phyloP scores from a whole-genome alignment of 2,329 filamentous ascomycete species.

The Cercospora sojina region DNA sequence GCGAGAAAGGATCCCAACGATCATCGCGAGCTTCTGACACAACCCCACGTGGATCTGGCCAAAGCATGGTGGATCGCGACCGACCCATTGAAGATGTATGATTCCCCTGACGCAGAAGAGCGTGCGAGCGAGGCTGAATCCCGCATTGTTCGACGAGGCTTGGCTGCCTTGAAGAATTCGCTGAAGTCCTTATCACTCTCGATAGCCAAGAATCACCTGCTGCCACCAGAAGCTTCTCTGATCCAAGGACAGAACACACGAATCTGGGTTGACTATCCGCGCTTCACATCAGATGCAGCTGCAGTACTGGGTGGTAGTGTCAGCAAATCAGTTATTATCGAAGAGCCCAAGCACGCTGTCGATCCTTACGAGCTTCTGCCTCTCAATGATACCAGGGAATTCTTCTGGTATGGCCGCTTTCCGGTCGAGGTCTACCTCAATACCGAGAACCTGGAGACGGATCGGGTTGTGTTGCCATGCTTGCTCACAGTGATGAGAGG shows the following conservation, averaged over 20 bases:
- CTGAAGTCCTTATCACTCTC: conserved; percentile 74
- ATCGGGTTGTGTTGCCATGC: conserved; percentile 69
- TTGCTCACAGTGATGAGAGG: conserved; percentile 73
- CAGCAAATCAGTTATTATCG: conserved; percentile 25
- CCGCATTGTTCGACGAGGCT: conserved; percentile 10
- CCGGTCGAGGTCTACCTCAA: conserved; percentile 72
- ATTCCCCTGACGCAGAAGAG: conserved; percentile 13
- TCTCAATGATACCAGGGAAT: conserved; percentile 68
- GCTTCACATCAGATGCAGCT: conserved; percentile 68
- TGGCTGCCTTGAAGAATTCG: conserved; percentile 26
- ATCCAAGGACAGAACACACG: conserved; percentile 76
- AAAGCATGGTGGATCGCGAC: conserved; percentile 78
- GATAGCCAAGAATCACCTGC: conserved; percentile 75
- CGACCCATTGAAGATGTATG: conserved; percentile 40
- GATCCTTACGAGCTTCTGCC: conserved; percentile 68
- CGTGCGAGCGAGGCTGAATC: conserved; percentile 10
- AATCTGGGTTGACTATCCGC: conserved; percentile 78
- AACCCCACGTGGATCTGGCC: conserved; percentile 80
- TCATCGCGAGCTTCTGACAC: conserved; percentile 59
- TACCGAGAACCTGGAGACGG: conserved; percentile 67
- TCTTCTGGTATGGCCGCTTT: conserved; percentile 78
- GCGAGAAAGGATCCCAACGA: conserved; percentile 47
- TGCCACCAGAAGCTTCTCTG: conserved; percentile 64
- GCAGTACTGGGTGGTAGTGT: conserved; percentile 64
- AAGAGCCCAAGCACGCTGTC: conserved; percentile 12